Evolutionary conservation across 345 rosid genomes (phyloP).

Genomic region (Acer yangbiense): DNA sequence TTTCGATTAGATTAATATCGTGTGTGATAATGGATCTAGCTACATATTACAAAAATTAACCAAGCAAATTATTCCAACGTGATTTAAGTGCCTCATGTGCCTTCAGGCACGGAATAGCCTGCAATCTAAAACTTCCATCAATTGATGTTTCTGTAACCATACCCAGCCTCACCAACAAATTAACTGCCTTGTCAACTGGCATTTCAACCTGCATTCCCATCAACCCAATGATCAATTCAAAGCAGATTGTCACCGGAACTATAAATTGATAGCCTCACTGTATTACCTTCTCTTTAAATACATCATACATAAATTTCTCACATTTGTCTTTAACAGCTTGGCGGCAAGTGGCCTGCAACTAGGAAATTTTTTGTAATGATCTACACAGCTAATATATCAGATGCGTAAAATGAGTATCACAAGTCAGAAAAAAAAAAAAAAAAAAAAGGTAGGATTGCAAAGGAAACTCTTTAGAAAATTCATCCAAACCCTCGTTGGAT

Average conservation of each 20-base stretch:
- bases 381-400: not conserved
- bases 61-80: slow-evolving; percentile 68
- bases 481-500: not conserved
- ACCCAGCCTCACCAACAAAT: slow-evolving; percentile 67
- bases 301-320: slow-evolving; percentile 78
- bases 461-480: not conserved
- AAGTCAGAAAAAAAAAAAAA: not conserved
- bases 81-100: slow-evolving; percentile 64
- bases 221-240: slow-evolving; percentile 7
- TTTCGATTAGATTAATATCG: too few relatives aligned
- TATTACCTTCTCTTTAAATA: slow-evolving; percentile 64
- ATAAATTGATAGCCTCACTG: not conserved
- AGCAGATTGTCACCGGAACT: slow-evolving; percentile 5
- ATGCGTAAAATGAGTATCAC: not conserved
- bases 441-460: not conserved
- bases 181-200: slow-evolving; percentile 77
- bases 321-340: slow-evolving; percentile 63
- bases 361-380: not conserved
- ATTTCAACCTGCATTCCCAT: slow-evolving; percentile 67
- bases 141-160: slow-evolving; percentile 55
- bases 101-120: slow-evolving; percentile 53
- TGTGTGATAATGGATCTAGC: not conserved
- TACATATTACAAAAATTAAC: slow-evolving; percentile 28
- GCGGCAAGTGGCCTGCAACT: slow-evolving; percentile 47
- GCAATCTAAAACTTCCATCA: slow-evolving; percentile 49